phyloP scores from a whole-genome alignment of 1,139 yeast genomes.

The Trichomonascaceae sp. region DNA sequence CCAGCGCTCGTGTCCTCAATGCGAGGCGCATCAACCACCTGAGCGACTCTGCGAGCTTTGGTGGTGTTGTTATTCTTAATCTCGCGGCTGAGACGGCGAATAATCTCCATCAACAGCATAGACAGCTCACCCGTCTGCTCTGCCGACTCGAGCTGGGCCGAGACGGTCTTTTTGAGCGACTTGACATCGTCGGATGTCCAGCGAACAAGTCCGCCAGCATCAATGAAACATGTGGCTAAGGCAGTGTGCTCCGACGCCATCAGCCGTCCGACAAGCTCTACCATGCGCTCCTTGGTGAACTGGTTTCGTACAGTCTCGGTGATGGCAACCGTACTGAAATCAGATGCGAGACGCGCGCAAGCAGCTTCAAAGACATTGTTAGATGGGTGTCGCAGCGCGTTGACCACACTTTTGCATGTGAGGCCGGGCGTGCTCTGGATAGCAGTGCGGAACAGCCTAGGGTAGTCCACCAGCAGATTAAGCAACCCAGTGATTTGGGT shows the following conservation, averaged over 20 bases:
- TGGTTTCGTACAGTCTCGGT: conserved; percentile 14
- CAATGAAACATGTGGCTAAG: conserved; percentile 51
- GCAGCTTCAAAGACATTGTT: conserved; percentile 58
- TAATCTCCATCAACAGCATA: neutral
- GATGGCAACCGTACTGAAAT: conserved; percentile 30
- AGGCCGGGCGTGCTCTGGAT: conserved; percentile 65
- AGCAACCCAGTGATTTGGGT: conserved; percentile 43
- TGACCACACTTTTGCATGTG: conserved; percentile 47
- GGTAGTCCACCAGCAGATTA: conserved; percentile 35
- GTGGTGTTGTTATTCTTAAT: too few species aligned
- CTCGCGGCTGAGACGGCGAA: neutral
- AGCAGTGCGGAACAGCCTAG: conserved; percentile 66
- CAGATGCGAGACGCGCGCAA: conserved; percentile 51
- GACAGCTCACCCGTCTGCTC: conserved; percentile 6
- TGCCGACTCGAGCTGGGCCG: conserved; percentile 36
- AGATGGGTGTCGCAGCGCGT: conserved; percentile 40
- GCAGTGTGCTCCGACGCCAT: too few species aligned
- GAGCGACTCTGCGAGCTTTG: neutral
- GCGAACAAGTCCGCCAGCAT: conserved; percentile 59
- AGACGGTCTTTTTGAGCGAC: conserved; percentile 34
- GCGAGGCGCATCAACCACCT: neutral
- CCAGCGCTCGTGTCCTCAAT: neutral
- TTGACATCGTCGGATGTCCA: conserved; percentile 37
- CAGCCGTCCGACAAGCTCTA: conserved; percentile 32
- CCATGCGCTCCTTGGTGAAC: too few species aligned